phyloP scores from a whole-genome alignment of 2,329 filamentous ascomycete genomes.

The Paramyrothecium roridum region DNA sequence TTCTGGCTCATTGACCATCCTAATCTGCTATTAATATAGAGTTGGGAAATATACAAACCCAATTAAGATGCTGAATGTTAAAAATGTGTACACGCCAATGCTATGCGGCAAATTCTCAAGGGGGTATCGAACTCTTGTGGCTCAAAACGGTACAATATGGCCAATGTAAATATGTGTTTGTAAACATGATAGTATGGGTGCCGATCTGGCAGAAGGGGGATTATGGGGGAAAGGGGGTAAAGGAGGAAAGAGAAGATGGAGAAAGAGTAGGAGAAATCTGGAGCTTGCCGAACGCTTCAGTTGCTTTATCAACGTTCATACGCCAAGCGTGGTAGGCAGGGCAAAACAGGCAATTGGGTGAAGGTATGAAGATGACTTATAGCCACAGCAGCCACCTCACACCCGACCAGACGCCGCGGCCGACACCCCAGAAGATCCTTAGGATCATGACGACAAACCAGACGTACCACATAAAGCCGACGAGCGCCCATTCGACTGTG shows the following conservation, averaged over 20 bases:
- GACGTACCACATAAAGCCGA: slow-evolving; percentile 90
- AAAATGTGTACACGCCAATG: neutral
- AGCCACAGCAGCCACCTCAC: slow-evolving; percentile 86
- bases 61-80: neutral
- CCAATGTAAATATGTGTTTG: neutral
- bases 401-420: slow-evolving; percentile 55
- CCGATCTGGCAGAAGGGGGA: neutral
- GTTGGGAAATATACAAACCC: too few relatives aligned
- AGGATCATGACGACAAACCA: slow-evolving; percentile 85
- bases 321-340: too few relatives aligned
- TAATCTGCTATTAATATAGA: too few relatives aligned
- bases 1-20: neutral
- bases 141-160: neutral
- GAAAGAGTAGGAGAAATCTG: neutral
- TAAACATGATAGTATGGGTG: neutral
- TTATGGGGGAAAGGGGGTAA: neutral
- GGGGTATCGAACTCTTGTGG: neutral
- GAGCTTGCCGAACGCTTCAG: too few relatives aligned
- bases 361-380: slow-evolving; percentile 27
- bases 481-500: slow-evolving; percentile 79
- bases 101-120: neutral
- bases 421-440: slow-evolving; percentile 60
- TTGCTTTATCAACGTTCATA: too few relatives aligned
- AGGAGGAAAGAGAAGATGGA: neutral
- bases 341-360: neutral